These are phyloP conservation scores for Trametes pubescens DNA, from an alignment of 1,284 basidiomycete species.

Conservation along the genomic window DNA sequence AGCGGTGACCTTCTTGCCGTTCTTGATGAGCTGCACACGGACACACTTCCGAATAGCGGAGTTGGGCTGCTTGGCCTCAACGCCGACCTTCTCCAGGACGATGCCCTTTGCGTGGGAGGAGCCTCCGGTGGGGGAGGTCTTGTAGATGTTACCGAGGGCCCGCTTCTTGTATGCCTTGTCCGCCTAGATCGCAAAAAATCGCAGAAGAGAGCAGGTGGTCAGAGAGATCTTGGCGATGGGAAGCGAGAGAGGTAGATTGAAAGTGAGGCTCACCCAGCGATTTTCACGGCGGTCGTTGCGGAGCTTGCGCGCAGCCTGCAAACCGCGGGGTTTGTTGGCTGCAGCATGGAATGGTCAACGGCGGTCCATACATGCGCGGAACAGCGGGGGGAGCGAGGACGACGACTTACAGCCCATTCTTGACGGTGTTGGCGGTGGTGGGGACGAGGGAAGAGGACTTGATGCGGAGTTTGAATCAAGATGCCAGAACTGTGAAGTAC, in stretches of 20 bases:
- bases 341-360: slow-evolving; percentile 30
- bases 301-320: slow-evolving; percentile 99
- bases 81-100: slow-evolving; percentile 98
- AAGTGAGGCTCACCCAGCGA: slow-evolving; percentile 84
- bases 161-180: slow-evolving; percentile 99
- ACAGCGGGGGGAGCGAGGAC: slow-evolving; percentile 26
- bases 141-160: slow-evolving; percentile 99
- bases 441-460: slow-evolving; percentile 35
- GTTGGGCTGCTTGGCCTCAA: slow-evolving; percentile 98
- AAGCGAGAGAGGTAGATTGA: not conserved
- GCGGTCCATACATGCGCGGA: slow-evolving; percentile 20
- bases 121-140: slow-evolving; percentile 99
- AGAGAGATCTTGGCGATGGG: not conserved
- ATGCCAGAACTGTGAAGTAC: slow-evolving; percentile 45
- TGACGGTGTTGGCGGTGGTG: slow-evolving; percentile 58
- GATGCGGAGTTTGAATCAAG: slow-evolving; percentile 44
- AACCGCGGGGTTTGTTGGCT: slow-evolving; percentile 99
- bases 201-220: slow-evolving; percentile 2
- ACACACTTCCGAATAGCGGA: slow-evolving; percentile 99
- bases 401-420: slow-evolving; percentile 83
- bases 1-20: slow-evolving; percentile 99
- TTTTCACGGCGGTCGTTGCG: slow-evolving; percentile 94
- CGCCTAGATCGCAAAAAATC: slow-evolving; percentile 62
- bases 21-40: slow-evolving; percentile 99
- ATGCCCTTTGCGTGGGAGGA: slow-evolving; percentile 99